Percentiles rank a stretch among this genome's conserved stretches.
Evolutionary conservation across 495 filamentous ascomycete species (phyloP).

Genomic region (Aspergillus egyptiacus): DNA sequence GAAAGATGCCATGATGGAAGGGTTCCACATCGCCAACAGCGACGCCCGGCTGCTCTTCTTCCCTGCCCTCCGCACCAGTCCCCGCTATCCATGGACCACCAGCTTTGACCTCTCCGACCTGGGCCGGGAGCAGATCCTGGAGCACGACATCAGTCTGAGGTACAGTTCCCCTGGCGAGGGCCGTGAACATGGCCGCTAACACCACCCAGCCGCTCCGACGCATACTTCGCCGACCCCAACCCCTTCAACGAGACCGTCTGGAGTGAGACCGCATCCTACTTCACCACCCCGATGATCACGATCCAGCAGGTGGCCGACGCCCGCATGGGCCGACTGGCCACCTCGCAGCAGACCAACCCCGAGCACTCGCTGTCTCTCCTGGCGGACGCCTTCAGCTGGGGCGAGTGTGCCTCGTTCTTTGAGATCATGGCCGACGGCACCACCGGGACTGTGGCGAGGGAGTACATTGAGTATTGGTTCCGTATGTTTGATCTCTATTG

Average conservation of each 20-base stretch:
- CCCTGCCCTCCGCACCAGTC: constrained; percentile 11
- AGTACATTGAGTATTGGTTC: constrained; percentile 15
- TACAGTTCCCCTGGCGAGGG: neutral
- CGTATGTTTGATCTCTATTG: constrained; percentile 3
- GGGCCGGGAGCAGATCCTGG: constrained; percentile 9
- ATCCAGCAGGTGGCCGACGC: constrained; percentile 11
- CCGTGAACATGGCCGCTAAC: neutral
- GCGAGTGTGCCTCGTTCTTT: constrained; percentile 17
- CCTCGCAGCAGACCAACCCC: constrained; percentile 13
- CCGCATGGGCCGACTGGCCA: constrained; percentile 14
- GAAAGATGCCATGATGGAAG: constrained; percentile 13
- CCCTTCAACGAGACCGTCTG: constrained; percentile 16
- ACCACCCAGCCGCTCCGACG: constrained; percentile 10
- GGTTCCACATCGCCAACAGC: constrained; percentile 12
- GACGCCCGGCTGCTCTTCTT: constrained; percentile 9
- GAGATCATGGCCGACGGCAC: constrained; percentile 18
- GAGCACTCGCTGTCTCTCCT: constrained; percentile 4
- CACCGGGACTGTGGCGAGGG: constrained; percentile 9
- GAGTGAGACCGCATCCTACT: constrained; percentile 14
- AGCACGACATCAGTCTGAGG: constrained; percentile 16
- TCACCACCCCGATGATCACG: constrained; percentile 15
- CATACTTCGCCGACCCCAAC: constrained; percentile 13
- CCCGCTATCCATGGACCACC: neutral
- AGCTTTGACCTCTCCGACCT: constrained; percentile 10
- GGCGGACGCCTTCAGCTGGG: constrained; percentile 16